Base-by-base conservation (phyloP, 495 filamentous ascomycete genomes). In the Pseudomonodictys pantanalensis region DNA sequence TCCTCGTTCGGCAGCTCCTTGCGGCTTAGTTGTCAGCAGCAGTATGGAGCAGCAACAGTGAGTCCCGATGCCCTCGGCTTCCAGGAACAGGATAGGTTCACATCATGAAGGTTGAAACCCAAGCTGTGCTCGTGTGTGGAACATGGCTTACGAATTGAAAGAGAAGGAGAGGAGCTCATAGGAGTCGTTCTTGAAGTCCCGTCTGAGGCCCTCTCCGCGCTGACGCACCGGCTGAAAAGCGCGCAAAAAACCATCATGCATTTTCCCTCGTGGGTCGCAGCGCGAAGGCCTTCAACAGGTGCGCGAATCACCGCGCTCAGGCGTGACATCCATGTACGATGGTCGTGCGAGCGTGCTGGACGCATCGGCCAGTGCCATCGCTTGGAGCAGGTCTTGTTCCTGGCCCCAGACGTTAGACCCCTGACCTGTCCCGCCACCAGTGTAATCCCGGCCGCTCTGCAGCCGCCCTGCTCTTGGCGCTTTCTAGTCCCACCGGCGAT, bases 221-320 rank as follows among this genome's bases (percentile, higher is more conserved):
- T 56, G 29, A 15, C 47, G 26, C 28, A 25, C 47, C 17, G 9
- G 9, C 45, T 22, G 9, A 28, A 9, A 9, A 25, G 23, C 7
- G 10, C 45, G 24, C 45, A 26, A 23, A 15, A 22, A 22, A 9
- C 17, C 10, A 15, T 28, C 9, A 7, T 44, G 41, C 9, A 20
- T 7, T 18, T 25, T 10, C 18, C 33, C 11, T 53, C 30, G 50
- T 50, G 56, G 56, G 32, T 44, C 20, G 56, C 32, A 30, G 43
- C 54, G 43, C 46, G 9, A 52, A 33, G 56, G 47, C 46, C 39
- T 41, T 18, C 6, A 17, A n/a, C 39, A 11, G 26, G 25, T 28
- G 25, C 18, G 25, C 58, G 35, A 55, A 56, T 56, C 58, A 41
- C n/a, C 28, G 50, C 32, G 58, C 48, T 38, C 50, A 41, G 54